These are phyloP conservation scores for Murraya koenigii DNA, from an alignment of 345 rosid species.

Conservation along the genomic window DNA sequence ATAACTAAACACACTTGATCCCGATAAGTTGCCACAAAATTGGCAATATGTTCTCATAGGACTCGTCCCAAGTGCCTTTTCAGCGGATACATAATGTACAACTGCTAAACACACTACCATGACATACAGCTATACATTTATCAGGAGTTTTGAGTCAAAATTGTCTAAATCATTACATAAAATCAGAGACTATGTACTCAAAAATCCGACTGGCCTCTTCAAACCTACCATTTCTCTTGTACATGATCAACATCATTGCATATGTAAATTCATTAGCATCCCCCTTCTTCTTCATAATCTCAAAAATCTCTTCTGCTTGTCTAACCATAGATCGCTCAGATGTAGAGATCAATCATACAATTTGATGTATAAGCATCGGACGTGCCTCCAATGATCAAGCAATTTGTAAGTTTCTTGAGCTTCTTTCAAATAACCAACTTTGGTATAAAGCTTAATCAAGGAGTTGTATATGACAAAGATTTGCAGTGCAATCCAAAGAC, in stretches of 20 bases:
- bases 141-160: background rate
- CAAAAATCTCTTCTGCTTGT: slow-evolving; percentile 57
- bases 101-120: background rate
- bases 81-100: background rate
- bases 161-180: too few relatives aligned
- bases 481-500: slow-evolving; percentile 57
- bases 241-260: too few relatives aligned
- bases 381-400: slow-evolving; percentile 35
- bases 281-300: slow-evolving; percentile 53
- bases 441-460: slow-evolving; percentile 81
- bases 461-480: slow-evolving; percentile 61
- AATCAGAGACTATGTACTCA: too few relatives aligned
- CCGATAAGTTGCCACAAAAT: background rate
- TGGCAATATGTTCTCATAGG: background rate
- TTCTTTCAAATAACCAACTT: slow-evolving; percentile 71
- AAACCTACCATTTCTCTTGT: too few relatives aligned
- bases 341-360: slow-evolving; percentile 86
- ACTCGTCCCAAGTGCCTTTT: background rate
- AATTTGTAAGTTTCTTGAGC: slow-evolving; percentile 68
- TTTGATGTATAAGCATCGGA: slow-evolving; percentile 68
- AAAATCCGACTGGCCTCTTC: too few relatives aligned
- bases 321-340: slow-evolving; percentile 66
- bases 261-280: too few relatives aligned
- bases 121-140: background rate
- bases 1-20: background rate